phyloP scores from a whole-genome alignment of 1,284 basidiomycete genomes.

The Phylloboletellus chloephorus region DNA sequence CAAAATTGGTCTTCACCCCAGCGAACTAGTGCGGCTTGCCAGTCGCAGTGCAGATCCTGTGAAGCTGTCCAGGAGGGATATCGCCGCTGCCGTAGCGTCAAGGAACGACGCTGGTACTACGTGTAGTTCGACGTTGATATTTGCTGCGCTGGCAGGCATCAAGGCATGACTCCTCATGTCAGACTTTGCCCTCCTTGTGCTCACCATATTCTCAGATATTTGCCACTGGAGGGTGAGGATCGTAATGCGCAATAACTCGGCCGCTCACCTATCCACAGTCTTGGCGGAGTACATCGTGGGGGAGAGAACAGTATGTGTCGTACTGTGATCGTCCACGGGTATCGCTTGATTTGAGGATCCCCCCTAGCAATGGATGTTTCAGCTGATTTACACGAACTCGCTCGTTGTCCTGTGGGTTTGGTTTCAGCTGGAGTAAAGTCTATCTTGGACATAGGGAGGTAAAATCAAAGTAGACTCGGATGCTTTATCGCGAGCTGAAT shows the following conservation, averaged over 20 bases:
- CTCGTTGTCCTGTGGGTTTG: constrained; percentile 81
- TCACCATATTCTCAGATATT: constrained; percentile 50
- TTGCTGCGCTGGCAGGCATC: constrained; percentile 80
- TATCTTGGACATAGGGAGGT: constrained; percentile 90
- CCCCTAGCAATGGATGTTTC: constrained; percentile 86
- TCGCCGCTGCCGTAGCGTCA: constrained; percentile 70
- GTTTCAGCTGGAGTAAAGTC: constrained; percentile 95
- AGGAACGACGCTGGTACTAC: constrained; percentile 84
- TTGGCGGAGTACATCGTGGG: constrained; percentile 92
- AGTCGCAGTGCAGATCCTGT: constrained; percentile 48
- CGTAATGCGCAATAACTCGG: neutral
- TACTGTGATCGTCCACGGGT: neutral
- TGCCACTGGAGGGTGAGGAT: constrained; percentile 69
- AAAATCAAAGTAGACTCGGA: constrained; percentile 3
- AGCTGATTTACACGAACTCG: constrained; percentile 84
- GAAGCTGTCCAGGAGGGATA: constrained; percentile 87
- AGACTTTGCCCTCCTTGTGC: neutral
- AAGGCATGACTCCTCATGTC: constrained; percentile 41
- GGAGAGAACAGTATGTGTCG: constrained; percentile 70
- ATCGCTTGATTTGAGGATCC: neutral
- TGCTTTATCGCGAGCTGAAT: constrained; percentile 9
- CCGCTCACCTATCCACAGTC: constrained; percentile 37
- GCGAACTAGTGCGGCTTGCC: constrained; percentile 71
- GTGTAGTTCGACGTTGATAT: constrained; percentile 82
- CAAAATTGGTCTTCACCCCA: constrained; percentile 73